These are phyloP conservation scores for Corymbia citriodora DNA, from an alignment of 441 rosid species.

Conservation along the genomic window DNA sequence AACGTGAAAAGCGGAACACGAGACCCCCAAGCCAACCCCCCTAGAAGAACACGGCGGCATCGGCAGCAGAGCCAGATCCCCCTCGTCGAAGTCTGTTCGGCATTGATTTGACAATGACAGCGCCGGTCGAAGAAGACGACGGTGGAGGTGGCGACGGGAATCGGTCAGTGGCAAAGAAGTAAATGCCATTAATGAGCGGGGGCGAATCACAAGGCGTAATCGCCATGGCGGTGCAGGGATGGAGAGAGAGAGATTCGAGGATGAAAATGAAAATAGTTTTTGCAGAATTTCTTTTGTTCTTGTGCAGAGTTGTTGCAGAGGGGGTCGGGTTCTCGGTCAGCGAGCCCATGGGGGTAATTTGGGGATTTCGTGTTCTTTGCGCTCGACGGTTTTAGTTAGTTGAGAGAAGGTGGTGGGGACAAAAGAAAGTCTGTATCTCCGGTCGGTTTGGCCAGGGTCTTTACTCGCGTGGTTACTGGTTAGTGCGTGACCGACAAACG, in stretches of 20 bases:
- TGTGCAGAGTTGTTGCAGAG: neutral
- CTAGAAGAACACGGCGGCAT: neutral
- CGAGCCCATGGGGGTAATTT: neutral
- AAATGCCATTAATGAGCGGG: slow-evolving; percentile 41
- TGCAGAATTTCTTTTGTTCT: neutral
- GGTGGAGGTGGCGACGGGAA: neutral
- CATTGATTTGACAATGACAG: neutral
- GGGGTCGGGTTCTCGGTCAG: neutral
- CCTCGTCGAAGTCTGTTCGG: neutral
- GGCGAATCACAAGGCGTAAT: slow-evolving; percentile 14
- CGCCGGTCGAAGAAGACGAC: neutral
- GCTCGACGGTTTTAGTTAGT: neutral
- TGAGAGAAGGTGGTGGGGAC: neutral
- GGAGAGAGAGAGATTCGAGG: slow-evolving; percentile 6
- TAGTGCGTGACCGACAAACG: neutral
- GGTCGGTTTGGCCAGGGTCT: neutral
- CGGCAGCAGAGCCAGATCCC: neutral
- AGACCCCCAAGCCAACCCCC: slow-evolving; percentile 16
- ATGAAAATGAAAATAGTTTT: neutral
- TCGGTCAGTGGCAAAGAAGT: slow-evolving; percentile 35
- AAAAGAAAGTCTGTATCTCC: neutral
- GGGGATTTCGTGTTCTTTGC: neutral
- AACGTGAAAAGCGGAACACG: neutral
- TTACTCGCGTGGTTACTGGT: neutral
- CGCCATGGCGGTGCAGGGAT: slow-evolving; percentile 6